Conservation (phyloP, 2,329 filamentous ascomycete species). For the Alternaria sp. region DNA sequence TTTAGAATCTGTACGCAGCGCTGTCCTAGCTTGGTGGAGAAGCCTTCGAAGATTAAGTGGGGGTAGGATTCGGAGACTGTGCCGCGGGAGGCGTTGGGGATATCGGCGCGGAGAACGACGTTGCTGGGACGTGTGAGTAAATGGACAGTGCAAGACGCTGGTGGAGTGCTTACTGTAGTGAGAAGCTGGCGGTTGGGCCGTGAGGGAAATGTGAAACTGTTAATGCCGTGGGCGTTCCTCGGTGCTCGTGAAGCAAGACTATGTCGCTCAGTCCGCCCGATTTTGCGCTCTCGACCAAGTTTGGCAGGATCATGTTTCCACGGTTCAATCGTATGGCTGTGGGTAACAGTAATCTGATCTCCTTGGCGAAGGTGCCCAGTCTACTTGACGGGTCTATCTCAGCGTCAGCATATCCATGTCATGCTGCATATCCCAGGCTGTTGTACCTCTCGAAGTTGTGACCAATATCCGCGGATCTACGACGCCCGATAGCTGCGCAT, state of each 20-base stretch:
- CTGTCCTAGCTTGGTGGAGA: conserved; percentile 80
- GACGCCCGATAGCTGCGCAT: conserved; percentile 87
- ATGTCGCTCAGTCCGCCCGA: conserved; percentile 84
- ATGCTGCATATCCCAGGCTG: accelerated
- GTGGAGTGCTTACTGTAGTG: conserved; percentile 64
- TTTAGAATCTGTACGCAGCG: conserved; percentile 90
- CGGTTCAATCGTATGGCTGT: conserved; percentile 90
- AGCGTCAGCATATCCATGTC: not conserved
- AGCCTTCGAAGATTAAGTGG: conserved; percentile 94
- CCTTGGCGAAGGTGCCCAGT: conserved; percentile 90
- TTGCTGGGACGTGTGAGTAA: conserved; percentile 60
- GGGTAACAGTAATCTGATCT: conserved; percentile 83
- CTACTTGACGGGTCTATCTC: conserved; percentile 51
- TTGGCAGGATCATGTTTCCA: conserved; percentile 87
- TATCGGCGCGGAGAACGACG: conserved; percentile 90
- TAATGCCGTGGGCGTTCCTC: conserved; percentile 86
- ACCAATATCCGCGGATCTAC: conserved; percentile 89
- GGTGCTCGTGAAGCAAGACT: conserved; percentile 79
- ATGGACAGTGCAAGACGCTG: not conserved
- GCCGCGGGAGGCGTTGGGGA: conserved; percentile 85
- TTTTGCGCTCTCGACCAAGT: conserved; percentile 83
- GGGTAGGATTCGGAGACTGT: conserved; percentile 65
- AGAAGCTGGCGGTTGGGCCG: conserved; percentile 87
- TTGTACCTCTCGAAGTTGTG: conserved; percentile 80
- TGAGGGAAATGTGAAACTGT: conserved; percentile 89